Conservation (phyloP, 495 filamentous ascomycete species). For the Cudoniella acicularis region DNA sequence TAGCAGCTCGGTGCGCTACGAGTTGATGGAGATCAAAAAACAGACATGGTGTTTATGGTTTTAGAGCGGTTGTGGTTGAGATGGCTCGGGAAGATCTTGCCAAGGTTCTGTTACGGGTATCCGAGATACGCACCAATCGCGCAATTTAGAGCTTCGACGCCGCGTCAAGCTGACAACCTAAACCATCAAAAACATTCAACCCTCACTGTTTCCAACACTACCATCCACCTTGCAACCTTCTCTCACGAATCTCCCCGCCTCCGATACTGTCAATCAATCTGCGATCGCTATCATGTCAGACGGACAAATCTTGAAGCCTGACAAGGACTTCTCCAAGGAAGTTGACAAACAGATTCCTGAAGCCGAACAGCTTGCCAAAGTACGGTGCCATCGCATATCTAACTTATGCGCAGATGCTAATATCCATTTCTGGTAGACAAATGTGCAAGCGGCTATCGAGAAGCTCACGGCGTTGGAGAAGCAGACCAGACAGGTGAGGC, state of each 20-base stretch:
- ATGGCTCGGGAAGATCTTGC: no score
- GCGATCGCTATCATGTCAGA: conserved; percentile 29
- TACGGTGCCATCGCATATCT: conserved; percentile 32
- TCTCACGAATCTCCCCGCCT: not conserved
- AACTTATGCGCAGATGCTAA: conserved; percentile 5
- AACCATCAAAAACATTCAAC: not conserved
- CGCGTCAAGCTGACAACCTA: conserved; percentile 10
- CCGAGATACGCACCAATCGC: not conserved
- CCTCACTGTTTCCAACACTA: not conserved
- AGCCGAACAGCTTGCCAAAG: conserved; percentile 82
- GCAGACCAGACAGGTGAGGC: conserved; percentile 91
- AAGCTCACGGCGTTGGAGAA: conserved; percentile 90
- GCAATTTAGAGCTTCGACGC: conserved; percentile 2
- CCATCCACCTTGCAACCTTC: not conserved
- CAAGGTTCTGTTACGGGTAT: not conserved
- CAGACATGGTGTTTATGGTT: no score
- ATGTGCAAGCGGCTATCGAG: conserved; percentile 83
- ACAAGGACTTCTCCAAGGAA: conserved; percentile 82
- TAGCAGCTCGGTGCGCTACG: no score
- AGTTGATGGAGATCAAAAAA: no score
- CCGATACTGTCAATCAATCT: not conserved
- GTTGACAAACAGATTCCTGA: conserved; percentile 88
- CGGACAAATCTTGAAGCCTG: conserved; percentile 41
- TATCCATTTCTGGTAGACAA: conserved; percentile 47
- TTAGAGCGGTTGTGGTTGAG: no score